Conservation (phyloP, 2,329 filamentous ascomycete genomes). For the Claviceps sorghi region DNA sequence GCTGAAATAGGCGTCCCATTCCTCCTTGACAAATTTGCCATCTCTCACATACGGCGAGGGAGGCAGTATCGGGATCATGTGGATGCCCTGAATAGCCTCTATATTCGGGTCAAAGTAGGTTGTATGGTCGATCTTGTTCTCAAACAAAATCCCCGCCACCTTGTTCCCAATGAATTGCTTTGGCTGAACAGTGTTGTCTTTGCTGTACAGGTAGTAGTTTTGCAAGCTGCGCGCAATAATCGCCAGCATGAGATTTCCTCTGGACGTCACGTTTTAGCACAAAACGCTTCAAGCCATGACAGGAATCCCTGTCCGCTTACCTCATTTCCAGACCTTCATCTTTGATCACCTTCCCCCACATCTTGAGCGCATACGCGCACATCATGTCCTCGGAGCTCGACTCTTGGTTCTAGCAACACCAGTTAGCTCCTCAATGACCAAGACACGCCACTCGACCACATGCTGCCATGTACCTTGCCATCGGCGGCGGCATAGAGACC, state of each 20-base stretch:
- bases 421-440: neutral
- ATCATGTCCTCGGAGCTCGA: conserved; percentile 84
- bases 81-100: conserved; percentile 63
- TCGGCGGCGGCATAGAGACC: conserved; percentile 56
- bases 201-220: conserved; percentile 69
- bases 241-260: conserved; percentile 70
- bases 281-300: neutral
- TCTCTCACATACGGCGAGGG: conserved; percentile 53
- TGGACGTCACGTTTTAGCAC: conserved; percentile 9
- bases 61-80: conserved; percentile 68
- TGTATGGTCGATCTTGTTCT: conserved; percentile 89
- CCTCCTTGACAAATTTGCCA: conserved; percentile 58
- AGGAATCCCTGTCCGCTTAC: conserved; percentile 16
- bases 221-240: conserved; percentile 60
- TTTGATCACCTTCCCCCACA: conserved; percentile 76
- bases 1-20: conserved; percentile 70
- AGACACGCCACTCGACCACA: no score
- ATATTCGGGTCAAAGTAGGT: conserved; percentile 70
- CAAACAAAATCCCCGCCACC: conserved; percentile 59
- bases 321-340: conserved; percentile 67
- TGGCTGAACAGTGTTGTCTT: conserved; percentile 56
- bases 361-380: conserved; percentile 74
- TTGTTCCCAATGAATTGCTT: conserved; percentile 69
- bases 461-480: conserved; percentile 42
- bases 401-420: conserved; percentile 47